Base-by-base conservation (phyloP, 768 basidiomycete genomes). In the Tulasnella sp. region DNA sequence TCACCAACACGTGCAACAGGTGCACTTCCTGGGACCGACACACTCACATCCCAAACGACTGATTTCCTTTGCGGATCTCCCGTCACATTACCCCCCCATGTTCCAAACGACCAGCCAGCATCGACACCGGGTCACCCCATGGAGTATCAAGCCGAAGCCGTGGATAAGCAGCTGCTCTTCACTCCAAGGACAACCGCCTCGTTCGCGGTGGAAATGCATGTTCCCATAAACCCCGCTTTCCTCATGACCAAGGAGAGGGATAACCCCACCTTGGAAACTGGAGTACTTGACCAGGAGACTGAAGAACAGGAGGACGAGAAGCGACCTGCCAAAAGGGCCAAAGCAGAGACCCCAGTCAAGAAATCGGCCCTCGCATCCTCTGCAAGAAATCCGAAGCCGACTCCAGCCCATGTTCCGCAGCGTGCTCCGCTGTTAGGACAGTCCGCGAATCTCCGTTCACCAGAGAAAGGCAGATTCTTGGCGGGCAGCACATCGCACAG, bases 121-220 rank as follows among this genome's bases (percentile, higher is more conserved):
- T 25, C 25, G 17, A 42, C 71, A 22, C 40, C 71, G 7, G 58
- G 12, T 64, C 58, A 25, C 58, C 22, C 2, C 38, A 9, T 34
- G 31, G 49, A 22, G 9, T 2, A n/a, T 5, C 29, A n/a, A 25
- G 17, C 38, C 40, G 19, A 11, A 22, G 9, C 71, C 12, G 9
- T 12, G n/a, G 22, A 34, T 17, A 39, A 72, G 22, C 9, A 6
- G 9, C 22, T 72, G 22, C 40, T 72, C 39, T 72, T 72, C 42
- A 72, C 71, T 31, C 71, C 71, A 8, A 37, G 49, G 22, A 72
- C 71, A 7, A 72, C 71, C 1, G 71, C 71, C 17, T 72, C 71
- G 15, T 72, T 72, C 17, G 40, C 29, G 12, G 40, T 15, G 2
- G 40, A 72, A n/a, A 25, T 52, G 0, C 38, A 72, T 22, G 38